phyloP scores from a whole-genome alignment of 2,329 filamentous ascomycete species.

The Macrophomina tecta region DNA sequence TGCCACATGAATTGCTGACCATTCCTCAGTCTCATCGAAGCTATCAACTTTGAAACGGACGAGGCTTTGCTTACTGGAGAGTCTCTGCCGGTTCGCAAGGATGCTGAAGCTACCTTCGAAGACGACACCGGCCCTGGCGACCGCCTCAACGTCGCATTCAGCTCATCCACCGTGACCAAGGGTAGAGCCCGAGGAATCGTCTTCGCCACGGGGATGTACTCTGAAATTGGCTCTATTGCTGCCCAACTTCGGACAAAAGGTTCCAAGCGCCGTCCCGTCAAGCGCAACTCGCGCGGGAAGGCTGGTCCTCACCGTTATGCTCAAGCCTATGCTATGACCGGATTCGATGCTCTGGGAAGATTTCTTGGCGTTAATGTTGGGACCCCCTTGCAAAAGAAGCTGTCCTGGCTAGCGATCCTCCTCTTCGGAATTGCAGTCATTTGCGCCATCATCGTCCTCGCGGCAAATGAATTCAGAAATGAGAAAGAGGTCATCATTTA shows the following conservation, averaged over 20 bases:
- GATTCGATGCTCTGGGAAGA: constrained; percentile 43
- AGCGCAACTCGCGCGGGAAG: constrained; percentile 45
- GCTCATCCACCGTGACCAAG: constrained; percentile 72
- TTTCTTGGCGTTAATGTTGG: constrained; percentile 49
- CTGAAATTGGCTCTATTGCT: constrained; percentile 78
- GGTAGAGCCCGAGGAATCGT: constrained; percentile 73
- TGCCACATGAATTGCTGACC: constrained; percentile 9
- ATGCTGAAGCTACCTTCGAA: constrained; percentile 60
- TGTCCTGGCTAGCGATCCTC: constrained; percentile 39
- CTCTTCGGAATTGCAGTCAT: constrained; percentile 30
- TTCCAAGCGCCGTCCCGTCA: constrained; percentile 47
- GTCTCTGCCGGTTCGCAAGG: constrained; percentile 70
- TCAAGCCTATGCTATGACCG: constrained; percentile 60
- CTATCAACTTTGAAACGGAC: constrained; percentile 78
- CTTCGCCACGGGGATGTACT: constrained; percentile 71
- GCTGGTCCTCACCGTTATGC: constrained; percentile 48
- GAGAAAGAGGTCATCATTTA: constrained; percentile 69
- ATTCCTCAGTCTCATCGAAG: constrained; percentile 56
- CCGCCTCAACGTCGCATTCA: constrained; percentile 72
- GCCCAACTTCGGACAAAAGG: constrained; percentile 65
- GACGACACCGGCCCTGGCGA: constrained; percentile 68
- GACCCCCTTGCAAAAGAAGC: constrained; percentile 46
- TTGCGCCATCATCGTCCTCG: constrained; percentile 31
- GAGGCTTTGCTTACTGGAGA: constrained; percentile 75
- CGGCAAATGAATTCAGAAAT: constrained; percentile 49